These are phyloP conservation scores for Hirschioporus abietinus DNA, from an alignment of 768 basidiomycete species.

Conservation along the genomic window DNA sequence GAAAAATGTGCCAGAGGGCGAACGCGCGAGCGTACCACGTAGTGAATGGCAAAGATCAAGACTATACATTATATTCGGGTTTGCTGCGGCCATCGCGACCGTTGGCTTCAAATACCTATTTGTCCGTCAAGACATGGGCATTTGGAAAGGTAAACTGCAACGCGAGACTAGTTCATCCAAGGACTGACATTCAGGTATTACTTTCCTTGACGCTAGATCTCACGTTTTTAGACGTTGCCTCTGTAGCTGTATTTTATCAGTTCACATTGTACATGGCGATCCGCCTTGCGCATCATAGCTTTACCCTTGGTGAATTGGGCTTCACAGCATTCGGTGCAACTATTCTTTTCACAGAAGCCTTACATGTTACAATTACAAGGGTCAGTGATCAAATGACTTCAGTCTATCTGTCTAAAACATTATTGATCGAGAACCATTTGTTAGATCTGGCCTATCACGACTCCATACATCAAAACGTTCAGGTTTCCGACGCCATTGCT, in stretches of 20 bases:
- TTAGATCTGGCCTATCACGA: constrained; percentile 76
- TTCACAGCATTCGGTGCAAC: constrained; percentile 87
- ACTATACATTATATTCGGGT: constrained; percentile 62
- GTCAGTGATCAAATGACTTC: constrained; percentile 39
- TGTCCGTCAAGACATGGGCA: constrained; percentile 33
- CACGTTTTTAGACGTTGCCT: constrained; percentile 65
- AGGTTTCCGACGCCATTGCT: constrained; percentile 90
- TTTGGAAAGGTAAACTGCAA: constrained; percentile 65
- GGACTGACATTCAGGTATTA: neutral
- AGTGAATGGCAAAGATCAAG: constrained; percentile 59
- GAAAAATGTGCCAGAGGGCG: constrained; percentile 48
- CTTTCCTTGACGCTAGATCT: constrained; percentile 47
- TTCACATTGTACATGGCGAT: constrained; percentile 86
- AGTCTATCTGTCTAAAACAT: neutral
- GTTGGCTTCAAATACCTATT: constrained; percentile 46
- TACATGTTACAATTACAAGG: constrained; percentile 77
- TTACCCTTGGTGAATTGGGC: constrained; percentile 91
- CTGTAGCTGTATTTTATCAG: constrained; percentile 81
- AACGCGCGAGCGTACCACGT: constrained; percentile 71
- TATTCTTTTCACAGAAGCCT: constrained; percentile 77
- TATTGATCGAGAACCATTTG: constrained; percentile 6
- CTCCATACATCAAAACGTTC: constrained; percentile 84
- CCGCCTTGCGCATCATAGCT: constrained; percentile 87
- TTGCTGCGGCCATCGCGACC: constrained; percentile 44
- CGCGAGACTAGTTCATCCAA: constrained; percentile 5